A percentile compares a stretch with the other conserved stretches of the same genome.
Conservation (phyloP, 129 eudicot genomes). For the Deinandra increscens region DNA sequence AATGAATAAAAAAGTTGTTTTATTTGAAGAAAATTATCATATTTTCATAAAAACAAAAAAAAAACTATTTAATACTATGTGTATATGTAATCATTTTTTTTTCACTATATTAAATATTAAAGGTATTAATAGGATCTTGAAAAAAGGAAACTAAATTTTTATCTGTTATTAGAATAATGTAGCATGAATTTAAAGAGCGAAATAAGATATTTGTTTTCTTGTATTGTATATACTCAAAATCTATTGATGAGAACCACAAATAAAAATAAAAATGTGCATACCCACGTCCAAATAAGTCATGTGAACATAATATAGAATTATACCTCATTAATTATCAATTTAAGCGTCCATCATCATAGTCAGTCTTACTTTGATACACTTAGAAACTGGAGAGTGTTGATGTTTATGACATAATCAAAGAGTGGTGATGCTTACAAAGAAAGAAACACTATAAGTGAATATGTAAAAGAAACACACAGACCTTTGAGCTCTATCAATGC, state of each 20-base stretch:
- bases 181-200: not conserved
- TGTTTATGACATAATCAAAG: too few relatives aligned
- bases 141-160: constrained; percentile 13
- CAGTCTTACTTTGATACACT: constrained; percentile 90
- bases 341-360: constrained; percentile 99
- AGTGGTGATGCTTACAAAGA: not conserved
- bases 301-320: constrained; percentile 22
- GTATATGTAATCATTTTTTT: too few relatives aligned
- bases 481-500: too few relatives aligned
- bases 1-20: too few relatives aligned
- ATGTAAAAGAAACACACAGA: not conserved
- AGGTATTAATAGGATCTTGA: constrained; percentile 49
- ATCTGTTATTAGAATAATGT: not conserved
- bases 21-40: too few relatives aligned
- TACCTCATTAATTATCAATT: constrained; percentile 86
- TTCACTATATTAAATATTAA: too few relatives aligned
- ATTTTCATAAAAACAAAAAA: too few relatives aligned
- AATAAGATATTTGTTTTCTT: not conserved
- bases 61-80: too few relatives aligned
- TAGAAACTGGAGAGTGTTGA: constrained; percentile 52
- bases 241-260: too few relatives aligned
- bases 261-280: not conserved
- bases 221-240: too few relatives aligned
- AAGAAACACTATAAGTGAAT: not conserved
- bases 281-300: not conserved